Base-by-base conservation (phyloP, 805 yeast species). In the Pichia exigua region DNA sequence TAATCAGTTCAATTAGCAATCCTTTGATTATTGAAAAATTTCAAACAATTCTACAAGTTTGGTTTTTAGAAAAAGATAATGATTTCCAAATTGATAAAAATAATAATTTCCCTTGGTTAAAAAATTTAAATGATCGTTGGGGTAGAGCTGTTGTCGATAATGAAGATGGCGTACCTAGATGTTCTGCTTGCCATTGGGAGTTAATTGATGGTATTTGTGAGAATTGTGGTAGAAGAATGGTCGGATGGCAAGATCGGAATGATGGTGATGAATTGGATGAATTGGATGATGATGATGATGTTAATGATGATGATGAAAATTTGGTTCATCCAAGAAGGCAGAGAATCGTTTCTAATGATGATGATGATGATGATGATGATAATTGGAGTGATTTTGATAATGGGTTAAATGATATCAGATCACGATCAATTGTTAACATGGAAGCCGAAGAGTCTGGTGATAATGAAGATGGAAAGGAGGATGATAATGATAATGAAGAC, bases 181-280 rank as follows among this genome's bases (percentile, higher is more conserved):
- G 94, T 61, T 78, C 85, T 9, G 76, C 79, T 51, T 86, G 94
- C 63, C 89, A 82, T 60, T 86, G 92, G 92, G 92, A 86, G 59
- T 81, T 85, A 1, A 79, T 78, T 54, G 89, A 87, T 0, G 67
- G 74, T 4, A 71, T 66, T n/a, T 86, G 94, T 60, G 73, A 79
- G 7, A 85, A 85, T 59, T 86, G 94, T 65, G 84, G 85, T 5
- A 68, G 78, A 52, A 63, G 79, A 32, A 74, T 84, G 49, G 52
- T 62, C 1, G 55, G 57, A 11, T 56, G 58, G 57, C 51, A 55
- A 30, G 46, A 45, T 30, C 42, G 58, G 44, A 41, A 38, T 11
- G 58, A 58, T 40, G 57, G 49, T 13, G 52, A 52, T 49, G 49
- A 54, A 22, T 46, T 53, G 22, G 51, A 46, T 45, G 45, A 27